phyloP scores from a whole-genome alignment of 176 grass and related monocot species.

The Paspalum vaginatum region DNA sequence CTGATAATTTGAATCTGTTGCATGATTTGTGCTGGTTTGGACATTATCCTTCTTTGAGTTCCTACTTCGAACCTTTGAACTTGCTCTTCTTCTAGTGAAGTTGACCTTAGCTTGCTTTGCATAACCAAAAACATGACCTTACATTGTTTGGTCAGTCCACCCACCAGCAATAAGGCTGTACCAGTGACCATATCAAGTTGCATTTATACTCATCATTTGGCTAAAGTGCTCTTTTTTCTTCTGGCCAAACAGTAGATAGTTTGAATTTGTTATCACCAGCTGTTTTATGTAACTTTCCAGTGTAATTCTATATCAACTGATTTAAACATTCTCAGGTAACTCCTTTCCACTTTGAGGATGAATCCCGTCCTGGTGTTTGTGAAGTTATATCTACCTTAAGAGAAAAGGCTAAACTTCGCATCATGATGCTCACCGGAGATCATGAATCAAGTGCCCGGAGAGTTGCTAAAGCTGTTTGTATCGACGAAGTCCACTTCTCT shows the following conservation, averaged over 20 bases:
- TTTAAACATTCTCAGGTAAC: constrained; percentile 59
- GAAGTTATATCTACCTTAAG: constrained; percentile 93
- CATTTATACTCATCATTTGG: not conserved
- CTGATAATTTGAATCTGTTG: constrained; percentile 8
- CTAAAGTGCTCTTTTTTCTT: not conserved
- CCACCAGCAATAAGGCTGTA: not conserved
- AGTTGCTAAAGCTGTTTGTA: constrained; percentile 93
- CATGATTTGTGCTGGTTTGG: constrained; percentile 19
- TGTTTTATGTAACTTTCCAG: not conserved
- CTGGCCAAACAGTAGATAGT: not conserved
- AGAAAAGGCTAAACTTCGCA: constrained; percentile 78
- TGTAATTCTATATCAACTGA: constrained; percentile 20
- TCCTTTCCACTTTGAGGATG: constrained; percentile 97
- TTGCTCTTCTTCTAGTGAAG: not conserved
- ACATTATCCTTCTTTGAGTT: constrained; percentile 2
- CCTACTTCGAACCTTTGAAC: constrained; percentile 9
- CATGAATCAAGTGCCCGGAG: constrained; percentile 90
- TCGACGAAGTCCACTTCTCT: constrained; percentile 74
- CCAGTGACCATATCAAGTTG: not conserved
- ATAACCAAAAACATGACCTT: not conserved
- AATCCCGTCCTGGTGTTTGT: constrained; percentile 67
- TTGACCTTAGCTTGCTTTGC: not conserved
- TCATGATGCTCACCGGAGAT: constrained; percentile 98
- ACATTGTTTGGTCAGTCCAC: not conserved
- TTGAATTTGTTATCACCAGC: constrained; percentile 18